Evolutionary conservation across 75 land plant genomes (phyloP).

Genomic region (Azolla pinnata): DNA sequence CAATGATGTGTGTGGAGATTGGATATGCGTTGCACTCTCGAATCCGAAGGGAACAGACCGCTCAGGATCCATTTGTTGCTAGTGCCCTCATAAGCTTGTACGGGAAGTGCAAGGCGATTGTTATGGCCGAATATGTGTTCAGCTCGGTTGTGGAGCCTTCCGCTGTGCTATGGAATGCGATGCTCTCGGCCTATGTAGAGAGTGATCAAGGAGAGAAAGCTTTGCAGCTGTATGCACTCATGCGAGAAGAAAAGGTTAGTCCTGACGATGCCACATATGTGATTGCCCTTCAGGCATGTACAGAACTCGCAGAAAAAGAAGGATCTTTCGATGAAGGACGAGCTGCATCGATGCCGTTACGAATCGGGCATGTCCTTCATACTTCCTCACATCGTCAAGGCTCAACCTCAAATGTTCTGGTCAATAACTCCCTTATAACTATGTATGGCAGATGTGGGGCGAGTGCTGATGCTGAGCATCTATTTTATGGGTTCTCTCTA

Average conservation of each 20-base stretch:
- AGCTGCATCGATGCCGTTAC: background rate
- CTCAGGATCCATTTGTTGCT: background rate
- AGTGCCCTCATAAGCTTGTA: constrained; percentile 13
- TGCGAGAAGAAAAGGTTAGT: constrained; percentile 5
- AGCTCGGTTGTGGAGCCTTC: background rate
- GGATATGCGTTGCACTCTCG: background rate
- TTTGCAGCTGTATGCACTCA: constrained; percentile 14
- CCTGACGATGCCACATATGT: constrained; percentile 22
- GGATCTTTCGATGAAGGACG: constrained; percentile 18
- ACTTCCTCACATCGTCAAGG: constrained; percentile 3
- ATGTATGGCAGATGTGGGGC: constrained; percentile 24
- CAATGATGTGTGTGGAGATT: background rate
- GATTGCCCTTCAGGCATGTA: constrained; percentile 23
- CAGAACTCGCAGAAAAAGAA: constrained; percentile 8
- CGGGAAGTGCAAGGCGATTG: background rate
- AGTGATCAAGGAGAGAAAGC: constrained; percentile 15
- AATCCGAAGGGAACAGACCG: background rate
- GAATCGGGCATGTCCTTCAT: constrained; percentile 12
- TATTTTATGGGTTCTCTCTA: constrained; percentile 10
- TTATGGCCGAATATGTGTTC: background rate
- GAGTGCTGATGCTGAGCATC: constrained; percentile 16
- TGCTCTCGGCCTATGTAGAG: constrained; percentile 10
- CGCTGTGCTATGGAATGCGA: background rate
- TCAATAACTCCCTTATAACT: constrained; percentile 20
- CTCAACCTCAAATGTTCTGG: constrained; percentile 4